Evolutionary conservation across 2,329 filamentous ascomycete species (phyloP).

Genomic region (Penicillium janthinellum): DNA sequence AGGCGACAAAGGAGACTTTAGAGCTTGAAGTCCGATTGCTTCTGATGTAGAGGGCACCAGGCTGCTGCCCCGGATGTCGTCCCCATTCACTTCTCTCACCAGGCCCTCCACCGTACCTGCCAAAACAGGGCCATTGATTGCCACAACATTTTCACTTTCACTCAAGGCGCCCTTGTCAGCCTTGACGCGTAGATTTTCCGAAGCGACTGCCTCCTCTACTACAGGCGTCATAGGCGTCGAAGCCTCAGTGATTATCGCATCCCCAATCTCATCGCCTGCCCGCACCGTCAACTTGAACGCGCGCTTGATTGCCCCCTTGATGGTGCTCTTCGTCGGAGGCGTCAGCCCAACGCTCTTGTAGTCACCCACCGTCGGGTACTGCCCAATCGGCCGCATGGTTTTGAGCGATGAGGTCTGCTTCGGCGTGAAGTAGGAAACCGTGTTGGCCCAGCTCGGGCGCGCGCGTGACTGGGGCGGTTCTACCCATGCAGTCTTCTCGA

Average conservation of each 20-base stretch:
- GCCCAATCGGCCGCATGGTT: constrained; percentile 28
- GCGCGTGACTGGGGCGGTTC: constrained; percentile 14
- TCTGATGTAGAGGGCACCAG: constrained; percentile 17
- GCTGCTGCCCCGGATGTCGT: constrained; percentile 8
- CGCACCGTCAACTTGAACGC: constrained; percentile 11
- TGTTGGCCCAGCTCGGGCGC: constrained; percentile 13
- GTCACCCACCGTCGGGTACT: constrained; percentile 26
- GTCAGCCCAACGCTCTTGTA: constrained; percentile 25
- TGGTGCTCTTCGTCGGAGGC: constrained; percentile 13
- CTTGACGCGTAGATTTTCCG: constrained; percentile 11
- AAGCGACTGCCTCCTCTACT: constrained; percentile 19
- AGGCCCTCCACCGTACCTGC: not conserved
- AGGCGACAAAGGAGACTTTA: constrained; percentile 9
- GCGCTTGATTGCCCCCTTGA: constrained; percentile 13
- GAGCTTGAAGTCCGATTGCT: constrained; percentile 7
- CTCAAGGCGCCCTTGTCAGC: constrained; percentile 2
- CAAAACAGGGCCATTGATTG: constrained; percentile 11
- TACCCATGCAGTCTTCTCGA: constrained; percentile 12
- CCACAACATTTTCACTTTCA: constrained; percentile 2
- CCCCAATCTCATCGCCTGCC: constrained; percentile 10
- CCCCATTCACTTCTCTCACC: not conserved
- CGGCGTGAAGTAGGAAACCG: constrained; percentile 8
- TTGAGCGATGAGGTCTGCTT: not conserved
- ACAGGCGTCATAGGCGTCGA: constrained; percentile 23
- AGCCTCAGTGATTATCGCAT: constrained; percentile 16